These are phyloP conservation scores for Chaetomium sp. DNA, from an alignment of 2,329 filamentous ascomycete genomes.

Conservation along the genomic window DNA sequence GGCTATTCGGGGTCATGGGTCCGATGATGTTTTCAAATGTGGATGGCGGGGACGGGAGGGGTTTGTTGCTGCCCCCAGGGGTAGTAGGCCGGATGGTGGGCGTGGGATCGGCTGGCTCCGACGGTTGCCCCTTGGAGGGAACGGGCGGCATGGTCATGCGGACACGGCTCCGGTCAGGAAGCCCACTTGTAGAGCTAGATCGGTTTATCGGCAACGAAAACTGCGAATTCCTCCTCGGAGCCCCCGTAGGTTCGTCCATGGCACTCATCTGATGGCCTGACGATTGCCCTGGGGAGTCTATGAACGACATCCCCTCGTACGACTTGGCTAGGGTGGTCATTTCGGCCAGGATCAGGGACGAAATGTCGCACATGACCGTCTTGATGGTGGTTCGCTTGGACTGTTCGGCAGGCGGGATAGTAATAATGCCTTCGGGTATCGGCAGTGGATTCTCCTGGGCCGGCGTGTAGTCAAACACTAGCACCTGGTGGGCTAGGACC, in stretches of 20 bases:
- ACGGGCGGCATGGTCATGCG: constrained; percentile 84
- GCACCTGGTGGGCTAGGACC: constrained; percentile 73
- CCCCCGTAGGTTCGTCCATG: constrained; percentile 47
- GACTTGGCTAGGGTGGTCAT: constrained; percentile 74
- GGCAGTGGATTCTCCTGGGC: constrained; percentile 52
- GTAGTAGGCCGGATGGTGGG: constrained; percentile 53
- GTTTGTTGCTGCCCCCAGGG: constrained; percentile 48
- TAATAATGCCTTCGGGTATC: constrained; percentile 67
- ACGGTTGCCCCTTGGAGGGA: constrained; percentile 50
- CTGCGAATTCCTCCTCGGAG: constrained; percentile 59
- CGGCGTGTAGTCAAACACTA: constrained; percentile 74
- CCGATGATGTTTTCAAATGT: constrained; percentile 52
- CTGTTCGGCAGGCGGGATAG: constrained; percentile 67
- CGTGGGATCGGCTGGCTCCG: constrained; percentile 50
- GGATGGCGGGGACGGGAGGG: constrained; percentile 49
- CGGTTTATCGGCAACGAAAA: constrained; percentile 52
- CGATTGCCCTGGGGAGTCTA: constrained; percentile 72
- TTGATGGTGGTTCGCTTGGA: constrained; percentile 79
- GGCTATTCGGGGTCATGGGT: constrained; percentile 43
- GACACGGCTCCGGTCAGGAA: constrained; percentile 60
- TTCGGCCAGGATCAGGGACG: constrained; percentile 71
- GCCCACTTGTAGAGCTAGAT: constrained; percentile 56
- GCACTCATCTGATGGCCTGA: constrained; percentile 48
- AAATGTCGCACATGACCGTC: constrained; percentile 78
- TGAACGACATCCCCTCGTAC: constrained; percentile 70